Percentiles rank a stretch among this genome's conserved stretches.
Evolutionary conservation across 441 rosid genomes (phyloP).

Genomic region (Melastoma candidum): DNA sequence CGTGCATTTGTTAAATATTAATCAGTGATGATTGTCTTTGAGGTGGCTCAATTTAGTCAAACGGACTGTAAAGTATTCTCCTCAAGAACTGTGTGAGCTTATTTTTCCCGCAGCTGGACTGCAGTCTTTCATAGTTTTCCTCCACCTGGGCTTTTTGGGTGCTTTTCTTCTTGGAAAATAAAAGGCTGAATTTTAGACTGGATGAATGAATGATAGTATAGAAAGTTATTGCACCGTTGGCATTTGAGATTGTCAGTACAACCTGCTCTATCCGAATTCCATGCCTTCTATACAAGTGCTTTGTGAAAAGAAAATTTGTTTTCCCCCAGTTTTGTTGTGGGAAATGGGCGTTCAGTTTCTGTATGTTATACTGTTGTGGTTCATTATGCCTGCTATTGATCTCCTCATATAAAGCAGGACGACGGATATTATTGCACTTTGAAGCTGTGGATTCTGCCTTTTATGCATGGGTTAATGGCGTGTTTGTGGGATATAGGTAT

Average conservation of each 20-base stretch:
- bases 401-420: constrained; percentile 39
- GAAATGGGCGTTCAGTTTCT: background rate
- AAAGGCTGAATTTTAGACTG: too few relatives aligned
- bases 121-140: too few relatives aligned
- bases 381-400: constrained; percentile 1
- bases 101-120: too few relatives aligned
- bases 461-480: constrained; percentile 86
- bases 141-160: too few relatives aligned
- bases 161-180: too few relatives aligned
- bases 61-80: too few relatives aligned
- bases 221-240: too few relatives aligned
- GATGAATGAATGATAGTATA: too few relatives aligned
- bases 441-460: constrained; percentile 99
- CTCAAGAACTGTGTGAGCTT: too few relatives aligned
- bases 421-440: constrained; percentile 89
- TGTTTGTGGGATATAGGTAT: constrained; percentile 92
- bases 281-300: background rate
- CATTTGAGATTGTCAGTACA: too few relatives aligned
- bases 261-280: background rate
- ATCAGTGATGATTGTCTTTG: background rate
- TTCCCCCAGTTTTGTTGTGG: background rate
- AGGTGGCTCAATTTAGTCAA: constrained; percentile 1
- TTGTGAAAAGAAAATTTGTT: background rate
- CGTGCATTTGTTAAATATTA: constrained; percentile 1
- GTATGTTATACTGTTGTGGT: constrained; percentile 4